Percentiles rank a stretch among this genome's conserved stretches.
These are phyloP conservation scores for Fennellomyces sp. DNA, from an alignment of 371 early-diverging fungal species.

Conservation along the genomic window DNA sequence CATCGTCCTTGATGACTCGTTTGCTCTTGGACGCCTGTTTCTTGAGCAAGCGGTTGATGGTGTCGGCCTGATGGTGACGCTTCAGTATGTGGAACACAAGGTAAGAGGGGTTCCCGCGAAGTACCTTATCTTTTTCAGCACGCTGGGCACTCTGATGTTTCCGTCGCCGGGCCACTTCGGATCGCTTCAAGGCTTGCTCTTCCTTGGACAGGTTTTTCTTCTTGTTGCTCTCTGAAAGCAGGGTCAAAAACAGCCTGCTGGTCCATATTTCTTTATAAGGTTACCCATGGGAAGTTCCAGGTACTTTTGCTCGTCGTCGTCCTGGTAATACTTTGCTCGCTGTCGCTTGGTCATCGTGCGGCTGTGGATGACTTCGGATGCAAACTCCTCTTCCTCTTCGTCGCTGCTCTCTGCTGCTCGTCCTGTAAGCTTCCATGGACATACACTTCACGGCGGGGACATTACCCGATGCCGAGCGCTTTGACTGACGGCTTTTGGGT, in stretches of 20 bases:
- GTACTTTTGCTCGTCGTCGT: slow-evolving; percentile 50
- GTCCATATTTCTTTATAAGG: background rate
- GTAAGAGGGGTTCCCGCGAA: no score
- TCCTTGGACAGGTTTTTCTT: slow-evolving; percentile 67
- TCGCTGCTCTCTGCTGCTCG: background rate
- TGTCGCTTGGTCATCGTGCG: slow-evolving; percentile 70
- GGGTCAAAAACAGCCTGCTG: no score
- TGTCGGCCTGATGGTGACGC: slow-evolving; percentile 45
- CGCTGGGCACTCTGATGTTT: slow-evolving; percentile 78
- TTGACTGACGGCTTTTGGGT: no score
- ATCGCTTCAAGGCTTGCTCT: slow-evolving; percentile 68
- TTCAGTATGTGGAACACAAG: no score
- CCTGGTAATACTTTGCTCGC: slow-evolving; percentile 60
- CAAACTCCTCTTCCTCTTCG: slow-evolving; percentile 25
- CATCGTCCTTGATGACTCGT: slow-evolving; percentile 56
- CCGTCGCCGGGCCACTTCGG: slow-evolving; percentile 75
- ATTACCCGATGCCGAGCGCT: no score
- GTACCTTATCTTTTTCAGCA: slow-evolving; percentile 74
- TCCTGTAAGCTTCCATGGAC: background rate
- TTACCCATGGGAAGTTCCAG: slow-evolving; percentile 70
- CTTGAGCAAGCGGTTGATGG: slow-evolving; percentile 73
- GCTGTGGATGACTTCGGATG: slow-evolving; percentile 47
- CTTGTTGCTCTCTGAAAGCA: slow-evolving; percentile 27
- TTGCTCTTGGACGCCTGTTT: slow-evolving; percentile 76
- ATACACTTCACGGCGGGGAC: no score